These are phyloP conservation scores for Dioszegia hungarica DNA, from an alignment of 768 basidiomycete species.

Conservation along the genomic window DNA sequence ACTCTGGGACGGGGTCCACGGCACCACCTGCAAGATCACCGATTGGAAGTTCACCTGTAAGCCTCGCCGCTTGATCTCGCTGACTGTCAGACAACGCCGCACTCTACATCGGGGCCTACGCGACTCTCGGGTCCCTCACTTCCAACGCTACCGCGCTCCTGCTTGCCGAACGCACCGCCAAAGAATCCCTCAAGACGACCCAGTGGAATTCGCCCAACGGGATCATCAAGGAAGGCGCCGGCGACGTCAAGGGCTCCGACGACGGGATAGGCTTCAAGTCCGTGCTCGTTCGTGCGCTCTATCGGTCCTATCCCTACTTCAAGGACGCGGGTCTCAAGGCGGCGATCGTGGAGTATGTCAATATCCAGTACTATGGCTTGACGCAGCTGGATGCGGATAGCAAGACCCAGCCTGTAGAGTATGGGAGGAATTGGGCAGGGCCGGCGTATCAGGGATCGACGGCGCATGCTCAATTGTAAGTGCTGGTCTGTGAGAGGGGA, in stretches of 20 bases:
- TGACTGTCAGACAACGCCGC: constrained; percentile 15
- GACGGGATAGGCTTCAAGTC: constrained; percentile 22
- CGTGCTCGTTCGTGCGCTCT: constrained; percentile 12
- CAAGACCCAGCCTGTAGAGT: constrained; percentile 2
- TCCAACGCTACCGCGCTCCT: constrained; percentile 10
- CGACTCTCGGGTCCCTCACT: constrained; percentile 9
- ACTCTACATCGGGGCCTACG: constrained; percentile 15
- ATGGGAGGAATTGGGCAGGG: constrained; percentile 18
- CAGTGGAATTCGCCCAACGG: constrained; percentile 15
- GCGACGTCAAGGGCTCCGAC: neutral
- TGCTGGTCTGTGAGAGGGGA: neutral
- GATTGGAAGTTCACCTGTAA: constrained; percentile 24
- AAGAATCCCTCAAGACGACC: neutral
- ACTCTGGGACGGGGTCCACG: constrained; percentile 9
- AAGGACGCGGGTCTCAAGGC: constrained; percentile 2
- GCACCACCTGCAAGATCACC: constrained; percentile 4
- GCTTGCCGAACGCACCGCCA: constrained; percentile 5
- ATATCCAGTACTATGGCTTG: constrained; percentile 20
- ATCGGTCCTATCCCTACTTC: neutral
- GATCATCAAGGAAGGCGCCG: constrained; percentile 15
- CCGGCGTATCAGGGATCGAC: constrained; percentile 2
- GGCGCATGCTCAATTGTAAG: constrained; percentile 15
- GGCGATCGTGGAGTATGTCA: constrained; percentile 13
- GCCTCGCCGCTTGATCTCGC: neutral
- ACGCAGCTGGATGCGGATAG: constrained; percentile 7